phyloP scores from a whole-genome alignment of 169 alveolate genomes.

The Eimeria falciformis region DNA sequence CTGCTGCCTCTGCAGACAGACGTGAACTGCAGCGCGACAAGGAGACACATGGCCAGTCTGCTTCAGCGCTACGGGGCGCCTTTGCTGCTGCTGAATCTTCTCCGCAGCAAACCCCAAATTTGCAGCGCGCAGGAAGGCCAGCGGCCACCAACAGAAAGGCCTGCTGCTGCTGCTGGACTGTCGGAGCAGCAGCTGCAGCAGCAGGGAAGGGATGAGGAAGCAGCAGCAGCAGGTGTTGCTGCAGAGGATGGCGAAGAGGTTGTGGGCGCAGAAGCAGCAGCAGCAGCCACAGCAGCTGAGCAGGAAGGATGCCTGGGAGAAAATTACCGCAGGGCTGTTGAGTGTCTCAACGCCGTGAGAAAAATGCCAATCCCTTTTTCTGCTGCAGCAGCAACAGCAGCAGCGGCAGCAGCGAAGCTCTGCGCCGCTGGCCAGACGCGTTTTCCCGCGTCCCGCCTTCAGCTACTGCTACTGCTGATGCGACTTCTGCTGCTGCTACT shows the following conservation, averaged over 20 bases:
- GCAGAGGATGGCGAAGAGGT: too few relatives aligned
- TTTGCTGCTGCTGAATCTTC: constrained; percentile 3
- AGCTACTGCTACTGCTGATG: too few relatives aligned
- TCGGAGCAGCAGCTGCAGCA: not conserved
- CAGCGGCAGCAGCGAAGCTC: not conserved
- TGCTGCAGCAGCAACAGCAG: not conserved
- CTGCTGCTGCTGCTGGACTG: not conserved
- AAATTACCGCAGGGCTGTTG: constrained; percentile 11
- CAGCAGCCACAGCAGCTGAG: constrained; percentile 8
- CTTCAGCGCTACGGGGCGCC: constrained; percentile 63
- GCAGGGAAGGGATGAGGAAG: not conserved
- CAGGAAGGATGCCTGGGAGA: not conserved
- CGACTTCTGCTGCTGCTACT: too few relatives aligned
- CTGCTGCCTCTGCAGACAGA: constrained; percentile 41
- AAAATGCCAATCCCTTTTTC: too few relatives aligned
- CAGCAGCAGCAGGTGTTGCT: constrained; percentile 5
- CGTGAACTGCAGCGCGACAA: constrained; percentile 28
- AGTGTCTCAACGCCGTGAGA: not conserved
- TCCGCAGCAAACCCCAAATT: not conserved
- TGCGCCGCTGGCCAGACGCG: too few relatives aligned
- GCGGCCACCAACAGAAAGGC: not conserved
- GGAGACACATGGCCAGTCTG: constrained; percentile 19
- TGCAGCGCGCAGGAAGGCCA: not conserved
- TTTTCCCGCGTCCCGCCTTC: too few relatives aligned
- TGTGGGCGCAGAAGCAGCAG: not conserved